phyloP scores from a whole-genome alignment of 1,284 basidiomycete species.

The Schizophyllum commune region DNA sequence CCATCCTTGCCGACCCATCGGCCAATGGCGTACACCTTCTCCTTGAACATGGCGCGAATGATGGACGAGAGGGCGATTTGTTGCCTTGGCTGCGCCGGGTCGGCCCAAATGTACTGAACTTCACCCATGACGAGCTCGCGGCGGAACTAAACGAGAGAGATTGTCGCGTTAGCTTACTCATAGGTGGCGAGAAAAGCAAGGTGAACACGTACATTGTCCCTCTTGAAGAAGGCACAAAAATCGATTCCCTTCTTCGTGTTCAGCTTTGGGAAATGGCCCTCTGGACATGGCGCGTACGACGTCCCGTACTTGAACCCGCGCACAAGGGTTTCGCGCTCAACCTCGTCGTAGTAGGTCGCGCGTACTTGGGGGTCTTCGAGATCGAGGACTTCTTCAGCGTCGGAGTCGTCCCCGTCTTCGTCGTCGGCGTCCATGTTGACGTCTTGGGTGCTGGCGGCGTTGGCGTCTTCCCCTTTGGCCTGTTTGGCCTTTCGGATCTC shows the following conservation, averaged over 20 bases:
- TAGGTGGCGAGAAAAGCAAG: too few relatives aligned
- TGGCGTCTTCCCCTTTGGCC: neutral
- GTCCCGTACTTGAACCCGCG: constrained; percentile 91
- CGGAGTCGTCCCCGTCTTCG: constrained; percentile 19
- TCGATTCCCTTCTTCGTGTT: constrained; percentile 79
- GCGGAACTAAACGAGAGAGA: constrained; percentile 63
- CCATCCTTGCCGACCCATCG: constrained; percentile 73
- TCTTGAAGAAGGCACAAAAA: constrained; percentile 77
- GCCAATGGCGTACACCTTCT: constrained; percentile 68
- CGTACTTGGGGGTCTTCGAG: neutral
- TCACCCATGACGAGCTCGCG: constrained; percentile 82
- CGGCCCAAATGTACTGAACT: constrained; percentile 82
- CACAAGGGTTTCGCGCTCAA: constrained; percentile 70
- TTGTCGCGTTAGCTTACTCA: too few relatives aligned
- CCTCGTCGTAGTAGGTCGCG: constrained; percentile 29
- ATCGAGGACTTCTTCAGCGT: neutral
- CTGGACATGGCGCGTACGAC: constrained; percentile 80
- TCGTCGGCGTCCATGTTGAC: constrained; percentile 10
- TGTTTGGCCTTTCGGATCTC: neutral
- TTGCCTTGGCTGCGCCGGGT: constrained; percentile 56
- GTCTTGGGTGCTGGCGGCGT: neutral
- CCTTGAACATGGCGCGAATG: constrained; percentile 66
- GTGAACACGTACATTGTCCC: constrained; percentile 61
- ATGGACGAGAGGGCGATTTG: constrained; percentile 85
- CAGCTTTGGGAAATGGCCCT: constrained; percentile 68